phyloP scores from a whole-genome alignment of 169 alveolate genomes.

The Plasmodium berghei region DNA sequence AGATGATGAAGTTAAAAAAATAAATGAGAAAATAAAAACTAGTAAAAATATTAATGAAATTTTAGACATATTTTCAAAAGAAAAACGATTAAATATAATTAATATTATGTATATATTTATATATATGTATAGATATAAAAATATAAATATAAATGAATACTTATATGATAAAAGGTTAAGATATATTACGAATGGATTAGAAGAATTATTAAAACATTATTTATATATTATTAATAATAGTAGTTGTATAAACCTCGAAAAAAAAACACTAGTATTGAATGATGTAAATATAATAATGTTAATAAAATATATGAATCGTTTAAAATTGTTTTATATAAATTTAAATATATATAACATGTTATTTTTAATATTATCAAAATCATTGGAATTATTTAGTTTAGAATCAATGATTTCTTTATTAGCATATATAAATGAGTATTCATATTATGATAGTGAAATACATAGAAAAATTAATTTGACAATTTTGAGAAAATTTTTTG shows the following conservation, averaged over 20 bases:
- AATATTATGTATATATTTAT: constrained; percentile 65
- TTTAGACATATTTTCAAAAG: constrained; percentile 27
- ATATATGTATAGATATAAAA: constrained; percentile 38
- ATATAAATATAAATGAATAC: constrained; percentile 32
- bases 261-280: constrained; percentile 13
- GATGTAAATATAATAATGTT: constrained; percentile 24
- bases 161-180: constrained; percentile 48
- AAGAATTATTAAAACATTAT: constrained; percentile 44
- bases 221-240: constrained; percentile 25
- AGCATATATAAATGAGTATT: constrained; percentile 54
- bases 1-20: constrained; percentile 33
- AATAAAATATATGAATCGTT: constrained; percentile 60
- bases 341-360: constrained; percentile 52
- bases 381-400: constrained; percentile 6
- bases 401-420: constrained; percentile 26
- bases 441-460: constrained; percentile 18
- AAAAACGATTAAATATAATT: constrained; percentile 31
- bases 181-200: constrained; percentile 31
- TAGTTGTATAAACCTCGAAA: neutral
- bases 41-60: constrained; percentile 26
- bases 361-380: constrained; percentile 35
- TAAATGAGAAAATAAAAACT: constrained; percentile 38
- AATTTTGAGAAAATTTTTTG: neutral
- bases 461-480: constrained; percentile 44
- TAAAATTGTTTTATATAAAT: constrained; percentile 59